Conservation (phyloP, 2,329 filamentous ascomycete genomes). For the Neonectria hederae region DNA sequence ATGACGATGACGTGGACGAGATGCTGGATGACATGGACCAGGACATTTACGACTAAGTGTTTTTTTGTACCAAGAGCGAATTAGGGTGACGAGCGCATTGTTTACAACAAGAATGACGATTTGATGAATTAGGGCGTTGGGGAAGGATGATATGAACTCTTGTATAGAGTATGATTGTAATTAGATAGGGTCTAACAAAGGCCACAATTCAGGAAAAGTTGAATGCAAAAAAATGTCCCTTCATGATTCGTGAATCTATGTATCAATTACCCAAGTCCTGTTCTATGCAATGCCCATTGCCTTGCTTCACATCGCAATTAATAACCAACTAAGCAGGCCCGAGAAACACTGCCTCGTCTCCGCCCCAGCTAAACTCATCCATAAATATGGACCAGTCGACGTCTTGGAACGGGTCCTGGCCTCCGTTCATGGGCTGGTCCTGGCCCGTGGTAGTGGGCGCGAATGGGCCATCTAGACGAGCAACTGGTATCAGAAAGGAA, state of each 20-base stretch:
- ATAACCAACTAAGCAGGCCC: slow-evolving; percentile 37
- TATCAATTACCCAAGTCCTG: neutral
- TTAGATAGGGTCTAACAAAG: neutral
- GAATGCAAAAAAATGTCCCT: neutral
- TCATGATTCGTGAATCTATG: slow-evolving; percentile 20
- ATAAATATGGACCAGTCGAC: slow-evolving; percentile 62
- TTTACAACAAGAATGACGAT: slow-evolving; percentile 10
- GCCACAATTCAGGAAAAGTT: neutral
- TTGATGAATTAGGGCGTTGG: slow-evolving; percentile 22
- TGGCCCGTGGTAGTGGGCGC: slow-evolving; percentile 8
- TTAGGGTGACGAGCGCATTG: neutral
- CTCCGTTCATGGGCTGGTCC: slow-evolving; percentile 34
- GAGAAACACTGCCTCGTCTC: slow-evolving; percentile 44
- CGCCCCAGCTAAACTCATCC: slow-evolving; percentile 60
- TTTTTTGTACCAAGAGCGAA: neutral
- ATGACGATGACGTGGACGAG: slow-evolving; percentile 80
- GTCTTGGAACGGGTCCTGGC: slow-evolving; percentile 52
- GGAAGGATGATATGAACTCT: neutral
- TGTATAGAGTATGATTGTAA: slow-evolving; percentile 12
- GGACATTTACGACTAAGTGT: slow-evolving; percentile 58
- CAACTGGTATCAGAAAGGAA: neutral
- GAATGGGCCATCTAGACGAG: slow-evolving; percentile 1
- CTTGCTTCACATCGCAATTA: neutral
- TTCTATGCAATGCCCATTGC: neutral
- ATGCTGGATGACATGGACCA: slow-evolving; percentile 69